Evolutionary conservation across 2,329 filamentous ascomycete species (phyloP), one percentile per base, ranked within the genome.

Genomic region (Dactylellina cionopaga): DNA sequence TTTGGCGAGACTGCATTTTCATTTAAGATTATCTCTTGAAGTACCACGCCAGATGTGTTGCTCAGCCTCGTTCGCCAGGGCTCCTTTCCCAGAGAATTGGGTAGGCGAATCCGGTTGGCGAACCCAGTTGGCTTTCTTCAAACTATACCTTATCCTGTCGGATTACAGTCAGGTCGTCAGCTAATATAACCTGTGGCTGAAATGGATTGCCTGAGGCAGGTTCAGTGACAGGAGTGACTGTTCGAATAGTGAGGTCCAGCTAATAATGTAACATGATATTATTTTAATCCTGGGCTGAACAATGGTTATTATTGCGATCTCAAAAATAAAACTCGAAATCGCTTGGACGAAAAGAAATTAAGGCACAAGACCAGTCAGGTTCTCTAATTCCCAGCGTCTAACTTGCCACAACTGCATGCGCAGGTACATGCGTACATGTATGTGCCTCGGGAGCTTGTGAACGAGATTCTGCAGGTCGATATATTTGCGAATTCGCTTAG

Each of bases 1-100:
- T n/a, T n/a, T n/a, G n/a, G n/a, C n/a, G n/a, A n/a, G n/a, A n/a
- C n/a, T n/a, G n/a, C n/a, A n/a, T n/a, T n/a, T n/a, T n/a, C 5
- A 22, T 15, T 6, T 29, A 29, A 27, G 29, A 55, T 27, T 55
- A 22, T 15, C 43, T n/a, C 5, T 41, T 41, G 31, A 41, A 49
- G 46, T 31, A 41, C 46, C 19, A 27, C 19, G 17, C 37, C 25
- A 17, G 35, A 41, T 64, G 62, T 31, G 51, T 66, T 66, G 62
- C 62, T 66, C 62, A 66, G 62, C 62, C 62, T 66, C 62, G 62
- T 58, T 49, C 22, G 49, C 47, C 31, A 66, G 58, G 43, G 49
- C 46, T 25, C 41, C 39, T 33, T 24, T 25, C 19, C 39, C 49
- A 27, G 17, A 35, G 5, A 54, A 51, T 65, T 25, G 29, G 43